Evolutionary conservation across 805 yeast genomes (phyloP), one percentile per base, ranked within the genome.

Genomic region (Cyberlindnera mrakii): DNA sequence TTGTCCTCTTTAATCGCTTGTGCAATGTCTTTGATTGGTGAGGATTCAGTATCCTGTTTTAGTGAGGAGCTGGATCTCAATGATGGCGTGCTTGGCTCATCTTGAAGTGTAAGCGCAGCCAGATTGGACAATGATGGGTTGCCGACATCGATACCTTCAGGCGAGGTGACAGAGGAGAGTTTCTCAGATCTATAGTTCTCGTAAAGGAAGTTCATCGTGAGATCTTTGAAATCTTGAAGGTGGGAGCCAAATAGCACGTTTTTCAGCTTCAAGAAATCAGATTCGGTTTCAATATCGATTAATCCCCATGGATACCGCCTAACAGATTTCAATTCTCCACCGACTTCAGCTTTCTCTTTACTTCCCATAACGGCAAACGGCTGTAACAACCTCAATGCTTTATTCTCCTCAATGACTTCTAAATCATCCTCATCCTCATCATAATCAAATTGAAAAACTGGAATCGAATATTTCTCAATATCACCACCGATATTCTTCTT

Each of bases 201-300:
- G 62, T 85, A 85, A 42, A 85, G 65, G 63, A 79, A 71, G 53
- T 80, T 85, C 54, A 83, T 88, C 25, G 95, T 86, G 46, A 84
- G 69, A 55, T 85, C 95, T 64, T 85, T 84, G 57, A 85, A 77
- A 55, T 85, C 93, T 59, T 80, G 84, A 51, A 85, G 67, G 59
- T 87, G 95, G n/a, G 90, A 77, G 6, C 95, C 95, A 57, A 86
- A 77, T 33, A 86, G 60, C 3, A 85, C 91, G 38, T 82, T 74
- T 49, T 82, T 79, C 55, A 86, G 66, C 15, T 75, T 60, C 6
- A 71, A 59, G 55, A 80, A 72, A 54, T 80, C 85, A 33, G 80
- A 73, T 46, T 68, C 65, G 23, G 65, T 62, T 20, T 75, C 71
- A 45, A 77, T 70, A 50, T 74, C 77, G 37, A 77, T 68, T 30